Evolutionary conservation across 1,284 basidiomycete genomes (phyloP).

Genomic region (Pholiota adiposa): DNA sequence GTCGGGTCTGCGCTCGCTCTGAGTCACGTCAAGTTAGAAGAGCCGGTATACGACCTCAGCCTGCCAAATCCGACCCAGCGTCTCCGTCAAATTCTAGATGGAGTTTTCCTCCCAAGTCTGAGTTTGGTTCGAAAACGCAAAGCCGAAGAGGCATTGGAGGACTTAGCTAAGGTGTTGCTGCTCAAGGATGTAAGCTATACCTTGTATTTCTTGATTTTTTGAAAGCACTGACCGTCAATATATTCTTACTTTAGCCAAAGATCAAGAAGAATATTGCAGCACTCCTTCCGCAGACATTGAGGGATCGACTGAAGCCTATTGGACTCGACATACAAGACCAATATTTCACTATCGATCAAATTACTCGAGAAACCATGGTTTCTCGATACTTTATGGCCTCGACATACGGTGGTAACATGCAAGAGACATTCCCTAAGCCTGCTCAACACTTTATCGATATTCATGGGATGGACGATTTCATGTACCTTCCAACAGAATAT

Average conservation of each 20-base stretch:
- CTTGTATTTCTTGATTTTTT: not conserved
- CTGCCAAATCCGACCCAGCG: not conserved
- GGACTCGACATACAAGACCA: slow-evolving; percentile 14
- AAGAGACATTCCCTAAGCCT: slow-evolving; percentile 15
- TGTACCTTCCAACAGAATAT: slow-evolving; percentile 27
- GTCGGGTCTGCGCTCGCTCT: no score
- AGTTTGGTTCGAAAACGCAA: not conserved
- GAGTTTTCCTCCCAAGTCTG: not conserved
- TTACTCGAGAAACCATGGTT: slow-evolving; percentile 17
- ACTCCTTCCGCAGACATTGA: not conserved
- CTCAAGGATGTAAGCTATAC: not conserved
- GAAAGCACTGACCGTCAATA: no score
- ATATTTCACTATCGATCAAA: slow-evolving; percentile 14
- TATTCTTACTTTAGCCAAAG: not conserved
- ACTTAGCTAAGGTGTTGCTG: slow-evolving; percentile 1
- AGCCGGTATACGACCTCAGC: no score
- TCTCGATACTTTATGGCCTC: slow-evolving; percentile 23
- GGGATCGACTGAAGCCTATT: slow-evolving; percentile 12
- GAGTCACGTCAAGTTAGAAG: no score
- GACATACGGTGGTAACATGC: slow-evolving; percentile 29
- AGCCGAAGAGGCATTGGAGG: not conserved
- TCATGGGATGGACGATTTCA: slow-evolving; percentile 30
- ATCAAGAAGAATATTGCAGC: slow-evolving; percentile 3
- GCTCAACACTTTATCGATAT: not conserved
- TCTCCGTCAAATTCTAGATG: not conserved